Conservation (phyloP, 2,329 filamentous ascomycete species). For the Fusarium penzigii region DNA sequence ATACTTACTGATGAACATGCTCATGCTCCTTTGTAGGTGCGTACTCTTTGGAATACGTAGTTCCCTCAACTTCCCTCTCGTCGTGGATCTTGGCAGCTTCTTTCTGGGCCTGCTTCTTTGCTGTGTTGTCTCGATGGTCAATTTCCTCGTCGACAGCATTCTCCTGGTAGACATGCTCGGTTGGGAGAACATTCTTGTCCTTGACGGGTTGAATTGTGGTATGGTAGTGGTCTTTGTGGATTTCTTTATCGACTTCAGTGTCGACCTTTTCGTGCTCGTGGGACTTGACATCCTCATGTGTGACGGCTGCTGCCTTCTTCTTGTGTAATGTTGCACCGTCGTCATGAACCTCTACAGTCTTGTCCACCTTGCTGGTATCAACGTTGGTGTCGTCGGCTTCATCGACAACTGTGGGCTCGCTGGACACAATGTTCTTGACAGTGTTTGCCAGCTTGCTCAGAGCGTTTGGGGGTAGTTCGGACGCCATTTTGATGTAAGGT, state of each 20-base stretch:
- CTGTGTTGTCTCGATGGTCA: conserved; percentile 11
- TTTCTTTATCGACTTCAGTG: conserved; percentile 12
- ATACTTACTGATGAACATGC: conserved; percentile 13
- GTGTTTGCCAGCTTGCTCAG: conserved; percentile 10
- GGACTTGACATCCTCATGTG: conserved; percentile 17
- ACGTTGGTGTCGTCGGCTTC: conserved; percentile 3
- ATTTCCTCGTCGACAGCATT: conserved; percentile 14
- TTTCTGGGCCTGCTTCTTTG: conserved; percentile 11
- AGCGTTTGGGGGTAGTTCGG: conserved; percentile 5
- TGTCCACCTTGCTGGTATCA: conserved; percentile 7
- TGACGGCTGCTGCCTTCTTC: conserved; percentile 10
- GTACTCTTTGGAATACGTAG: conserved; percentile 10
- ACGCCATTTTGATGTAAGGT: conserved; percentile 4
- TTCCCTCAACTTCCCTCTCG: conserved; percentile 12
- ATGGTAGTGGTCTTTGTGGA: conserved; percentile 16
- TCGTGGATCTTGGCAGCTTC: conserved; percentile 12
- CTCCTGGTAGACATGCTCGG: conserved; percentile 16
- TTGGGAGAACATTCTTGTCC: conserved; percentile 14
- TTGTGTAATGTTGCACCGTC: conserved; percentile 11
- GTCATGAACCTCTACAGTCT: conserved; percentile 10
- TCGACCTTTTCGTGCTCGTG: conserved; percentile 16
- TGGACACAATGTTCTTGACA: conserved; percentile 12
- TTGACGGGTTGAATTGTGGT: conserved; percentile 16
- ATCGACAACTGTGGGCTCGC: not conserved
- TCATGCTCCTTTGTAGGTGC: conserved; percentile 10